Conservation (phyloP, 768 basidiomycete genomes). For the Rhodotorula toruloides region DNA sequence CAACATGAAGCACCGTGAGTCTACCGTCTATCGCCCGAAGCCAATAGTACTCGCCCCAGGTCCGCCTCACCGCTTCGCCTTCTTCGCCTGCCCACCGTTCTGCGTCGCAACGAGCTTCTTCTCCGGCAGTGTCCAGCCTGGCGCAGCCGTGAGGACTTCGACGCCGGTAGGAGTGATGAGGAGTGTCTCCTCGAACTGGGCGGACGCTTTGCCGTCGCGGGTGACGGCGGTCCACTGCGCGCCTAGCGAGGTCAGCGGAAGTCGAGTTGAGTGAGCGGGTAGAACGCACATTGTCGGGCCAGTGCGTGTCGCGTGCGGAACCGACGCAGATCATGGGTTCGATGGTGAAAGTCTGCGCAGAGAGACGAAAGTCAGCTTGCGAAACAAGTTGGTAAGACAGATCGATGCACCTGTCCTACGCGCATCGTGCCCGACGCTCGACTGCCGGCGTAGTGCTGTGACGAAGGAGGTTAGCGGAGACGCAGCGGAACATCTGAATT, state of each 20-base stretch:
- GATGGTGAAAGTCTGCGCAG: slow-evolving; percentile 38
- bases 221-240: slow-evolving; percentile 84
- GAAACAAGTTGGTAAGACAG: neutral
- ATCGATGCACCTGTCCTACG: slow-evolving; percentile 13
- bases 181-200: slow-evolving; percentile 96
- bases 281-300: slow-evolving; percentile 40
- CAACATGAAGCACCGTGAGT: no score
- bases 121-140: slow-evolving; percentile 32
- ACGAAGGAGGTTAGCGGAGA: neutral
- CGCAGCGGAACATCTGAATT: neutral
- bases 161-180: slow-evolving; percentile 48
- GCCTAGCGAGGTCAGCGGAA: neutral
- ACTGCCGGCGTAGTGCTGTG: slow-evolving; percentile 40
- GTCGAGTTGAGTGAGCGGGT: no score
- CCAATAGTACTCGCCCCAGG: no score
- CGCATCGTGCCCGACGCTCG: slow-evolving; percentile 29
- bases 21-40: no score
- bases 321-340: slow-evolving; percentile 44
- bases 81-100: neutral
- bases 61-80: no score
- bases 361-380: neutral
- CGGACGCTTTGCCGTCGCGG: slow-evolving; percentile 78
- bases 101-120: neutral
- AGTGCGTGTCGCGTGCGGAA: slow-evolving; percentile 34
- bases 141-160: slow-evolving; percentile 42